Conservation (phyloP, 495 filamentous ascomycete genomes). For the Aspergillus wentii region DNA sequence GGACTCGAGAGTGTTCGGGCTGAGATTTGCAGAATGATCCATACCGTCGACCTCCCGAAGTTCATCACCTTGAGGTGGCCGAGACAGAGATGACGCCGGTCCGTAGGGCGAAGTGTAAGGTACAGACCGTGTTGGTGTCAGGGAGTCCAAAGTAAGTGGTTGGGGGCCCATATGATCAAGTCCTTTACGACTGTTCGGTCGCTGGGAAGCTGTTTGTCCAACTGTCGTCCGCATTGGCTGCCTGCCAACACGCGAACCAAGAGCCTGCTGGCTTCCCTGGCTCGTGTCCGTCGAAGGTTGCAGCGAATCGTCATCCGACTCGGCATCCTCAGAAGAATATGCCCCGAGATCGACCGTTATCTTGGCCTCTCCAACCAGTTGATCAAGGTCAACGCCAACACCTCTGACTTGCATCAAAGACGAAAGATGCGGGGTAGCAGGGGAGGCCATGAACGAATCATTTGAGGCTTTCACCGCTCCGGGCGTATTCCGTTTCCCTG, state of each 20-base stretch:
- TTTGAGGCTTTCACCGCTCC: conserved; percentile 12
- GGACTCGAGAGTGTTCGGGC: conserved; percentile 73
- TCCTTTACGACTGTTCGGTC: conserved; percentile 53
- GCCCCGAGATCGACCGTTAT: conserved; percentile 19
- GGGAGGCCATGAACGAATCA: conserved; percentile 44
- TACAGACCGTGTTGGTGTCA: conserved; percentile 27
- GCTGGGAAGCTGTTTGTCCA: conserved; percentile 47
- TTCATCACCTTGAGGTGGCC: conserved; percentile 27
- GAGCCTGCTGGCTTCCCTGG: conserved; percentile 9
- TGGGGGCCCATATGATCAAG: conserved; percentile 25
- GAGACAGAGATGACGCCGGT: conserved; percentile 18
- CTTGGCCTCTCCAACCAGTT: conserved; percentile 37
- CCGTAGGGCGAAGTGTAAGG: conserved; percentile 30
- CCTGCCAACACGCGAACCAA: conserved; percentile 21
- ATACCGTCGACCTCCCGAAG: conserved; percentile 44
- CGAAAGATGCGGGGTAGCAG: conserved; percentile 72
- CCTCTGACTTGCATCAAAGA: conserved; percentile 62
- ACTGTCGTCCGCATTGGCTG: conserved; percentile 55
- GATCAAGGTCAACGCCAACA: conserved; percentile 55
- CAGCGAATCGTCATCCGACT: conserved; percentile 20
- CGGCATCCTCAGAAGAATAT: conserved; percentile 23
- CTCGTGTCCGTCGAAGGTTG: conserved; percentile 7
- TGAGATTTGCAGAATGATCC: conserved; percentile 56
- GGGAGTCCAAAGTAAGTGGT: conserved; percentile 21
- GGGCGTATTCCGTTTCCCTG: conserved; percentile 5